Conservation (phyloP, 257 asterid species). For the Haberlea rhodopensis region DNA sequence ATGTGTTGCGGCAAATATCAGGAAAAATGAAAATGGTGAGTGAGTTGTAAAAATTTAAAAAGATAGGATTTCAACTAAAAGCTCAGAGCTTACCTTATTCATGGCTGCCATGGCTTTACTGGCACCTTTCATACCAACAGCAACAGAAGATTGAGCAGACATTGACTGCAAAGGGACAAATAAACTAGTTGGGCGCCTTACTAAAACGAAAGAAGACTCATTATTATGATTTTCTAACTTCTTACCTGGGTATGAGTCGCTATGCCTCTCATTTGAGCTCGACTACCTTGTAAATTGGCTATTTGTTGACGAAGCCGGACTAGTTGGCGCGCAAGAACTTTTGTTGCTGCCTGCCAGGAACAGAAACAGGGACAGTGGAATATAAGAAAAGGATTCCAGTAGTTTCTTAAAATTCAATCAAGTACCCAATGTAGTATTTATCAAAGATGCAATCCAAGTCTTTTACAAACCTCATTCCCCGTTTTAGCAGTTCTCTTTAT, state of each 20-base stretch:
- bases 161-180: slow-evolving; percentile 56
- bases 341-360: slow-evolving; percentile 66
- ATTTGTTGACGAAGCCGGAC: slow-evolving; percentile 90
- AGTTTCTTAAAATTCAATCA: not conserved
- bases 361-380: slow-evolving; percentile 22
- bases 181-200: slow-evolving; percentile 2
- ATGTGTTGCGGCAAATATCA: not conserved
- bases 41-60: not conserved
- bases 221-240: slow-evolving; percentile 8
- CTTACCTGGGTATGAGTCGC: slow-evolving; percentile 90
- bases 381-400: not conserved
- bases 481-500: slow-evolving; percentile 91
- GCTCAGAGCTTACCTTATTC: slow-evolving; percentile 60
- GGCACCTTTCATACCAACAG: slow-evolving; percentile 94
- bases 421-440: not conserved
- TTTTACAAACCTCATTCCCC: slow-evolving; percentile 78
- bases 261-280: slow-evolving; percentile 95
- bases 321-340: slow-evolving; percentile 83
- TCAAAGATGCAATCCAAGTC: not conserved
- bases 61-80: not conserved
- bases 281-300: slow-evolving; percentile 86
- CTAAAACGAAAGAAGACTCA: slow-evolving; percentile 9
- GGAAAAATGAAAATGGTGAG: not conserved
- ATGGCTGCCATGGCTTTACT: slow-evolving; percentile 89
- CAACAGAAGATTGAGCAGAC: slow-evolving; percentile 90